These are phyloP conservation scores for Coriolopsis trogii DNA, from an alignment of 1,284 basidiomycete species.

Conservation along the genomic window DNA sequence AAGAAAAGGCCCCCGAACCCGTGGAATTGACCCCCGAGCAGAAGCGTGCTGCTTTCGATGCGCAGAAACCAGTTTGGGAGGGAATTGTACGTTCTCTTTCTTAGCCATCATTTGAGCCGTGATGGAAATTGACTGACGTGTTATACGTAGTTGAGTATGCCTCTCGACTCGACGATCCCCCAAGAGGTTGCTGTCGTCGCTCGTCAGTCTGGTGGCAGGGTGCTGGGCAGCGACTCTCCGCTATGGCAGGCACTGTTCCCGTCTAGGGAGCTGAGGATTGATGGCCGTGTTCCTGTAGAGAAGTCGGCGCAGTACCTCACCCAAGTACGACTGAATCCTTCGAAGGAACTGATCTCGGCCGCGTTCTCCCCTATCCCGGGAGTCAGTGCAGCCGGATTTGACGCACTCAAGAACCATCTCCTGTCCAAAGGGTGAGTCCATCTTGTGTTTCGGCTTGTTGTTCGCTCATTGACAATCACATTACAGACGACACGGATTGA, in stretches of 20 bases:
- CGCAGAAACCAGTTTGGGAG: constrained; percentile 62
- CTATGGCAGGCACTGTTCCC: constrained; percentile 78
- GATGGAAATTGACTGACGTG: constrained; percentile 1
- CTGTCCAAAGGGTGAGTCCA: constrained; percentile 72
- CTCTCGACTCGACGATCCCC: constrained; percentile 67
- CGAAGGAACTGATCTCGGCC: constrained; percentile 81
- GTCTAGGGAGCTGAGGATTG: constrained; percentile 64
- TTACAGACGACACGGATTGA: constrained; percentile 80
- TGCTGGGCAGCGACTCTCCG: constrained; percentile 53
- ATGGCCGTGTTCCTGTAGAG: constrained; percentile 81
- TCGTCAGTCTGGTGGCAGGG: constrained; percentile 71
- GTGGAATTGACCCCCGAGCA: constrained; percentile 28
- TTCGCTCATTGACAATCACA: constrained; percentile 5
- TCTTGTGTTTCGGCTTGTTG: constrained; percentile 10
- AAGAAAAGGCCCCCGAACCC: constrained; percentile 33
- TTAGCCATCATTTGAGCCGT: too few relatives aligned
- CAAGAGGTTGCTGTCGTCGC: constrained; percentile 69
- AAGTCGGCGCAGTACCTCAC: constrained; percentile 76
- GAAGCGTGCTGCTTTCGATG: constrained; percentile 50
- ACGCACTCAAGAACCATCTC: constrained; percentile 69
- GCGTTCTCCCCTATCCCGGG: constrained; percentile 60
- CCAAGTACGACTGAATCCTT: constrained; percentile 71
- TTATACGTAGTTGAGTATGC: constrained; percentile 67
- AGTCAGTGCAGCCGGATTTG: constrained; percentile 52
- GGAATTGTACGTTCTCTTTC: constrained; percentile 57